These are phyloP conservation scores for Echria macrotheca DNA, from an alignment of 495 filamentous ascomycete species.

Conservation along the genomic window DNA sequence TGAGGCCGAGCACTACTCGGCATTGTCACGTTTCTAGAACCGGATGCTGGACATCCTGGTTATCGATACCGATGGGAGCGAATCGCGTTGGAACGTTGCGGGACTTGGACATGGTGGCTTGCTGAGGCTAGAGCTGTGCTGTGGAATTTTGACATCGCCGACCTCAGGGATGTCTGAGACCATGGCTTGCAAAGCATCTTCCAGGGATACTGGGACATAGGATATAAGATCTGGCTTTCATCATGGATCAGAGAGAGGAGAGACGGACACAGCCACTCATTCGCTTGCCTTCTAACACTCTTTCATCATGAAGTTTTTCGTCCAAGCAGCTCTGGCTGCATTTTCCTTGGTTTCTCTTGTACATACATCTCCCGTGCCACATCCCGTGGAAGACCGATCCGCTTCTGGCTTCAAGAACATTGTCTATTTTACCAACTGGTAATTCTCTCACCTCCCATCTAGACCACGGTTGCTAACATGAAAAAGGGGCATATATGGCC, in stretches of 20 bases:
- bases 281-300: background rate
- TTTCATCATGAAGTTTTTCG: conserved; percentile 10
- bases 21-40: background rate
- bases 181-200: background rate
- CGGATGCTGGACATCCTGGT: background rate
- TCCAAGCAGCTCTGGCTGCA: conserved; percentile 18
- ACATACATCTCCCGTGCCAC: background rate
- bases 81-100: background rate
- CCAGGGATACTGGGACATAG: background rate
- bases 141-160: too few relatives aligned
- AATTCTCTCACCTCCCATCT: background rate
- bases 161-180: background rate
- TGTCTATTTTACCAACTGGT: conserved; percentile 48
- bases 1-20: background rate
- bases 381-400: background rate
- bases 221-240: too few relatives aligned
- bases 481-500: conserved; percentile 72
- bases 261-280: background rate
- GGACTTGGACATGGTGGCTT: background rate
- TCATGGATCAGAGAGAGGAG: background rate
- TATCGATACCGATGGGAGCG: background rate
- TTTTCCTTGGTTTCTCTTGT: conserved; percentile 14
- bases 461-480: conserved; percentile 7
- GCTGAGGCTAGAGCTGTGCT: too few relatives aligned
- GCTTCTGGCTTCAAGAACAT: conserved; percentile 35